Percentiles rank a stretch among this genome's conserved stretches.
These are phyloP conservation scores for Artomyces pyxidatus DNA, from an alignment of 768 basidiomycete species.

Conservation along the genomic window DNA sequence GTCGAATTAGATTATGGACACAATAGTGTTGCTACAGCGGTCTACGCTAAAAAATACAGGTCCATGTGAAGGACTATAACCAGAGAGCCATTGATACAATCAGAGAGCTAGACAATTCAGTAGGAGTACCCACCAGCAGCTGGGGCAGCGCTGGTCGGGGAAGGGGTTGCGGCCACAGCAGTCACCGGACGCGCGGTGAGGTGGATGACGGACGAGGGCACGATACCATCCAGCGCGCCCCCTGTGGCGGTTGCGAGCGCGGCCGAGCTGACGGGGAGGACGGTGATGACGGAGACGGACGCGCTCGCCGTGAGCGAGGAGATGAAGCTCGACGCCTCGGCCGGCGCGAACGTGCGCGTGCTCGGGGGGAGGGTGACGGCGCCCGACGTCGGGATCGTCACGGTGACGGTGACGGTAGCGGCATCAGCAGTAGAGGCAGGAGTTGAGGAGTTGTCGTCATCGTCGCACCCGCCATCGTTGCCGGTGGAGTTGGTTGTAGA, in stretches of 20 bases:
- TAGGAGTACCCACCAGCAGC: conserved; percentile 6
- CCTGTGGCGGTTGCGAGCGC: background rate
- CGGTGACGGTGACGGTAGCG: conserved; percentile 21
- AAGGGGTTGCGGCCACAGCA: background rate
- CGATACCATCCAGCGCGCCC: background rate
- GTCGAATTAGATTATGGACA: too few relatives aligned
- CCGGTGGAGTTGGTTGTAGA: background rate
- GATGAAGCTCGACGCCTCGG: conserved; percentile 34
- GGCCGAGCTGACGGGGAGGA: background rate
- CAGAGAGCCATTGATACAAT: too few relatives aligned
- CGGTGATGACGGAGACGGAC: conserved; percentile 6
- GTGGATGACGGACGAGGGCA: background rate
- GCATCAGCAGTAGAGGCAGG: conserved; percentile 20
- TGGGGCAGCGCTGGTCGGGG: background rate
- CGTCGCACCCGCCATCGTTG: conserved; percentile 4
- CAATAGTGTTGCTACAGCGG: too few relatives aligned
- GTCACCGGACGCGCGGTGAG: conserved; percentile 1
- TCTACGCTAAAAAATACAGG: too few relatives aligned
- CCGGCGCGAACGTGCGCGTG: conserved; percentile 36
- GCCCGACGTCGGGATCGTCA: conserved; percentile 10
- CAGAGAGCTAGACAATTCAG: too few relatives aligned
- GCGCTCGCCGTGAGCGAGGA: conserved; percentile 27
- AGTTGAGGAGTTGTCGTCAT: conserved; percentile 25
- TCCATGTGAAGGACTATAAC: too few relatives aligned
- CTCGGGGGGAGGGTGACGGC: conserved; percentile 24